A percentile compares a stretch with the other conserved stretches of the same genome.
These are phyloP conservation scores for Macrophomina phaseolina DNA, from an alignment of 2,329 filamentous ascomycete species.

Conservation along the genomic window DNA sequence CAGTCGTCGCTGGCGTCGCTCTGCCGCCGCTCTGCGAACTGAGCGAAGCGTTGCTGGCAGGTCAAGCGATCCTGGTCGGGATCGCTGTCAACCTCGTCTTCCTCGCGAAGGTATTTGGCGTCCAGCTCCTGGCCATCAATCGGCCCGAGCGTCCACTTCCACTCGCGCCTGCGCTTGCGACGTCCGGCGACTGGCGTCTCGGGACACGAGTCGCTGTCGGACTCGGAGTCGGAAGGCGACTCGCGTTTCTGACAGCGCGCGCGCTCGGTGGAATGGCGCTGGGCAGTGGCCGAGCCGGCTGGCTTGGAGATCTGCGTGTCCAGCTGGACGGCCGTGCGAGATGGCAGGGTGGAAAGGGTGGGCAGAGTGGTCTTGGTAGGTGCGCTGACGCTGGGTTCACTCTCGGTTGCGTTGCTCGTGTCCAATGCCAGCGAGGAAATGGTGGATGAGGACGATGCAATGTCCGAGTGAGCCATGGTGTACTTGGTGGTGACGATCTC, in stretches of 20 bases:
- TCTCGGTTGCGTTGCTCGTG: conserved; percentile 28
- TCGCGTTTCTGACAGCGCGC: conserved; percentile 51
- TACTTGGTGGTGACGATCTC: conserved; percentile 64
- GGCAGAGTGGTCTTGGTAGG: neutral
- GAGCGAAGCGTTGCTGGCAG: conserved; percentile 16
- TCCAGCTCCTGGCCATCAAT: conserved; percentile 34
- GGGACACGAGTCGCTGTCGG: conserved; percentile 52
- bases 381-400: neutral
- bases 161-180: conserved; percentile 60
- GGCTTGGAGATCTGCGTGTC: conserved; percentile 1
- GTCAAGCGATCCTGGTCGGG: conserved; percentile 17
- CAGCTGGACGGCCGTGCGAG: conserved; percentile 21
- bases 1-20: conserved; percentile 22
- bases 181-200: conserved; percentile 60
- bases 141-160: conserved; percentile 63
- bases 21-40: conserved; percentile 2
- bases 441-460: conserved; percentile 50
- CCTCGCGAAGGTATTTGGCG: conserved; percentile 13
- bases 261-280: conserved; percentile 27
- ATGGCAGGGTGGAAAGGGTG: conserved; percentile 8
- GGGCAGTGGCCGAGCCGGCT: neutral
- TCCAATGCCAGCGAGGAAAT: conserved; percentile 40
- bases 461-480: conserved; percentile 61
- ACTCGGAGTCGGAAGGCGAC: conserved; percentile 48
- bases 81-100: conserved; percentile 19